Percentiles rank a stretch among this genome's conserved stretches.
phyloP scores from a whole-genome alignment of 176 grass and related monocot genomes.

The Musa itinerans region DNA sequence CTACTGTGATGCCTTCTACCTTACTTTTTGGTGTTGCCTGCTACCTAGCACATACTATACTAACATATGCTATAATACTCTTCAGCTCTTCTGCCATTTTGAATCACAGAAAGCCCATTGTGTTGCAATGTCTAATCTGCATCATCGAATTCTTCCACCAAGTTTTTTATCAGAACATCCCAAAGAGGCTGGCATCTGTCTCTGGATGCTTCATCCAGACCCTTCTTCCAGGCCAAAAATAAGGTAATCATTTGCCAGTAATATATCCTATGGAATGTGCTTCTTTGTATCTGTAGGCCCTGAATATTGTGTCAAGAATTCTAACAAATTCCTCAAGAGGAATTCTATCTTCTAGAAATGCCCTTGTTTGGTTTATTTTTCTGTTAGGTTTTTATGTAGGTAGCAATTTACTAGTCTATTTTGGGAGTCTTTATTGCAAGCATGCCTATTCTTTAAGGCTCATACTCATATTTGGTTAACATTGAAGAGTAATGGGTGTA shows the following conservation, averaged over 20 bases:
- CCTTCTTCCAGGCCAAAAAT: conserved; percentile 77
- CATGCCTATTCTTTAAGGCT: no score
- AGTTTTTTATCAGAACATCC: conserved; percentile 81
- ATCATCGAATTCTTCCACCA: conserved; percentile 81
- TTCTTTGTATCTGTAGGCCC: background rate
- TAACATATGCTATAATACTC: conserved; percentile 1
- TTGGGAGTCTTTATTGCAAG: no score
- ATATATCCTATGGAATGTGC: background rate
- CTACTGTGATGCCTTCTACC: background rate
- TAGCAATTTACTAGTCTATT: no score
- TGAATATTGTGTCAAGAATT: background rate
- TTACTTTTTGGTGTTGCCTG: conserved; percentile 8
- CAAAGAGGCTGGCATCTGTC: conserved; percentile 83
- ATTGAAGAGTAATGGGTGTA: background rate
- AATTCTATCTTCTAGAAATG: background rate
- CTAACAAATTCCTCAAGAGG: background rate
- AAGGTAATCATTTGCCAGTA: conserved; percentile 29
- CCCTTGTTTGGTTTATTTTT: background rate
- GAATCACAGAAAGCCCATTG: conserved; percentile 70
- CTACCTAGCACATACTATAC: background rate
- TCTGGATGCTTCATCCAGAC: conserved; percentile 92
- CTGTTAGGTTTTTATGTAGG: background rate
- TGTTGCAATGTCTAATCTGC: conserved; percentile 83
- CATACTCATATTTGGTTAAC: no score
- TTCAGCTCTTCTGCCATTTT: conserved; percentile 75